phyloP scores from a whole-genome alignment of 176 grass and related monocot genomes.

The Oryza rufipogon region DNA sequence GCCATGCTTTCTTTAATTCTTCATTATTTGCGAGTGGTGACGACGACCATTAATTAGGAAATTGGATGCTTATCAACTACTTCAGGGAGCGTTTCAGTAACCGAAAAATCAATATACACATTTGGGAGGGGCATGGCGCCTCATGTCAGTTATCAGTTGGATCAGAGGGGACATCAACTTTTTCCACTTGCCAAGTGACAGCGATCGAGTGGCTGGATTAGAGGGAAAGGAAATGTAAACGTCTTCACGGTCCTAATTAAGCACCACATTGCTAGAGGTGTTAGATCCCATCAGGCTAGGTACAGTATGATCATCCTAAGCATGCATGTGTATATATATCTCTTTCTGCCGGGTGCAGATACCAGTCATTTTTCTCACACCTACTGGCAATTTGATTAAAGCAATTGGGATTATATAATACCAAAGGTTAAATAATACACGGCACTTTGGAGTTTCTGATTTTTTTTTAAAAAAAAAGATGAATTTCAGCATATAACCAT shows the following conservation, averaged over 20 bases:
- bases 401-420: background rate
- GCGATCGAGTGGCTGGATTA: slow-evolving; percentile 7
- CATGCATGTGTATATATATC: slow-evolving; percentile 39
- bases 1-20: background rate
- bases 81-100: slow-evolving; percentile 4
- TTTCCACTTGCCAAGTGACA: slow-evolving; percentile 28
- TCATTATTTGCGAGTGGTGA: background rate
- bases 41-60: background rate
- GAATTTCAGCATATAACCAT: background rate
- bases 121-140: background rate
- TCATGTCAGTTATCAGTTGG: slow-evolving; percentile 11
- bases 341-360: slow-evolving; percentile 47
- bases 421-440: background rate
- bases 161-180: slow-evolving; percentile 34
- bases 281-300: slow-evolving; percentile 66
- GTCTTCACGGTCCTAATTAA: slow-evolving; percentile 24
- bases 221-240: slow-evolving; percentile 36
- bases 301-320: slow-evolving; percentile 60
- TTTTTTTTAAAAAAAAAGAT: background rate
- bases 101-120: background rate
- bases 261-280: slow-evolving; percentile 52
- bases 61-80: background rate
- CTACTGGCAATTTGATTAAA: slow-evolving; percentile 10
- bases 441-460: background rate
- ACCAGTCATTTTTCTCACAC: slow-evolving; percentile 8